Conservation (phyloP, 805 yeast genomes). For the Ogataea degrootiae region DNA sequence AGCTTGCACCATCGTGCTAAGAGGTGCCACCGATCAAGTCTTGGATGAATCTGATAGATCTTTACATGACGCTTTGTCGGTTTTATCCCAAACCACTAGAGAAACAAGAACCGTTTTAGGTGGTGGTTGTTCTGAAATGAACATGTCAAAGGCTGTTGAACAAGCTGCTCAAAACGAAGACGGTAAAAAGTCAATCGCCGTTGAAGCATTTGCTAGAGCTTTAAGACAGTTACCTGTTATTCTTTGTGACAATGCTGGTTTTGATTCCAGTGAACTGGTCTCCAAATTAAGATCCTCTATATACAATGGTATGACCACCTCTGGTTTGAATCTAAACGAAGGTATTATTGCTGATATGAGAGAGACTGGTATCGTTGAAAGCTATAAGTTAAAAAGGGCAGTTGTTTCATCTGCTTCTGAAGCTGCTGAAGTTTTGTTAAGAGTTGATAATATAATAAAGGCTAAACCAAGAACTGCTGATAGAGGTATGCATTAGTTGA, state of each 20-base stretch:
- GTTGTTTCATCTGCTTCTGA: slow-evolving; percentile 96
- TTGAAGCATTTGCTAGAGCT: slow-evolving; percentile 92
- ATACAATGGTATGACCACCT: slow-evolving; percentile 86
- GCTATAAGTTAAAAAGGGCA: slow-evolving; percentile 85
- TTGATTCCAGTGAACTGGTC: slow-evolving; percentile 87
- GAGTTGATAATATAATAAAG: slow-evolving; percentile 95
- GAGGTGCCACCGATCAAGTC: slow-evolving; percentile 99
- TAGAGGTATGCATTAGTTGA: slow-evolving; percentile 40
- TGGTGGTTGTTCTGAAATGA: slow-evolving; percentile 89
- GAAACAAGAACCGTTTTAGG: slow-evolving; percentile 91
- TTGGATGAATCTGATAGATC: slow-evolving; percentile 98
- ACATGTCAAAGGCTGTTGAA: slow-evolving; percentile 96
- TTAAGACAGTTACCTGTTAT: slow-evolving; percentile 93
- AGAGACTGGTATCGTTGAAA: slow-evolving; percentile 87
- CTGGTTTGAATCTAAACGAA: slow-evolving; percentile 82
- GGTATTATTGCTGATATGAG: slow-evolving; percentile 93
- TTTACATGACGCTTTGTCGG: slow-evolving; percentile 93
- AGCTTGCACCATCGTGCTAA: slow-evolving; percentile 91
- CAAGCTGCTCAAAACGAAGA: slow-evolving; percentile 85
- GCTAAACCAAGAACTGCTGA: slow-evolving; percentile 98
- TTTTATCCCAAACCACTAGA: slow-evolving; percentile 87
- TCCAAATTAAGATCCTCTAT: slow-evolving; percentile 85
- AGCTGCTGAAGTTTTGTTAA: slow-evolving; percentile 91
- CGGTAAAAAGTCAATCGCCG: slow-evolving; percentile 91
- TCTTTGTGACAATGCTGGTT: slow-evolving; percentile 95